Conservation (phyloP, 2,329 filamentous ascomycete species). For the Fusarium sulawesiense region DNA sequence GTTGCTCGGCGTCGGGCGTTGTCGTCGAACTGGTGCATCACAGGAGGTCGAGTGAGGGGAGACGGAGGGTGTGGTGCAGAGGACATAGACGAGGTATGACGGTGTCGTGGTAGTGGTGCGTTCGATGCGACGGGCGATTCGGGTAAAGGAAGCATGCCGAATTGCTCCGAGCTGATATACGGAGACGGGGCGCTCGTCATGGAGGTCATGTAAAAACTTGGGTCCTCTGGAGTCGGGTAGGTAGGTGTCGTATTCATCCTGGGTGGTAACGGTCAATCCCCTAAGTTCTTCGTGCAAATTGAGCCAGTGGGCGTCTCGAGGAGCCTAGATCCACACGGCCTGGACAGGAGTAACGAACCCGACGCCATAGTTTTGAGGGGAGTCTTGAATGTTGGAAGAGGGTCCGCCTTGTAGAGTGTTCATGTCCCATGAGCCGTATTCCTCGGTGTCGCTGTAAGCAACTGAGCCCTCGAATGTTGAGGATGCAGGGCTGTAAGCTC, state of each 20-base stretch:
- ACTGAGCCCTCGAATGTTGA: slow-evolving; percentile 72
- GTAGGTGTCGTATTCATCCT: slow-evolving; percentile 62
- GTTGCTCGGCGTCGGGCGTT: slow-evolving; percentile 52
- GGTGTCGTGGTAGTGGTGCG: slow-evolving; percentile 53
- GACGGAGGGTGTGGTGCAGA: slow-evolving; percentile 52
- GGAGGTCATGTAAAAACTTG: slow-evolving; percentile 52
- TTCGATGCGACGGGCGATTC: slow-evolving; percentile 57
- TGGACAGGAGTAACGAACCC: slow-evolving; percentile 74
- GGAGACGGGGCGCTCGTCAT: slow-evolving; percentile 57
- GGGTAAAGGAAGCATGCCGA: slow-evolving; percentile 58
- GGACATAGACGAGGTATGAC: slow-evolving; percentile 52
- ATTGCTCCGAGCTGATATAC: slow-evolving; percentile 57
- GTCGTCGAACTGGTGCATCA: slow-evolving; percentile 48
- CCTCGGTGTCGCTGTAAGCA: slow-evolving; percentile 71
- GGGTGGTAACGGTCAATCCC: slow-evolving; percentile 67
- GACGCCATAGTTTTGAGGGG: slow-evolving; percentile 56
- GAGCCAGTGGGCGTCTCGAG: slow-evolving; percentile 54
- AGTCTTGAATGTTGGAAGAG: slow-evolving; percentile 60
- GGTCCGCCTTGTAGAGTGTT: slow-evolving; percentile 56
- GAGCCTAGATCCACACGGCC: slow-evolving; percentile 69
- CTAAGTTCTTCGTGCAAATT: slow-evolving; percentile 54
- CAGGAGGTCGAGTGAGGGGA: slow-evolving; percentile 50
- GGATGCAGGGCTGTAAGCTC: slow-evolving; percentile 70
- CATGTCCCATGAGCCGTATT: slow-evolving; percentile 64
- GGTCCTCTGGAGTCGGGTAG: slow-evolving; percentile 59